Evolutionary conservation across 768 basidiomycete genomes (phyloP), one percentile per base, ranked within the genome.

Genomic region (Kwoniella newhampshirensis): DNA sequence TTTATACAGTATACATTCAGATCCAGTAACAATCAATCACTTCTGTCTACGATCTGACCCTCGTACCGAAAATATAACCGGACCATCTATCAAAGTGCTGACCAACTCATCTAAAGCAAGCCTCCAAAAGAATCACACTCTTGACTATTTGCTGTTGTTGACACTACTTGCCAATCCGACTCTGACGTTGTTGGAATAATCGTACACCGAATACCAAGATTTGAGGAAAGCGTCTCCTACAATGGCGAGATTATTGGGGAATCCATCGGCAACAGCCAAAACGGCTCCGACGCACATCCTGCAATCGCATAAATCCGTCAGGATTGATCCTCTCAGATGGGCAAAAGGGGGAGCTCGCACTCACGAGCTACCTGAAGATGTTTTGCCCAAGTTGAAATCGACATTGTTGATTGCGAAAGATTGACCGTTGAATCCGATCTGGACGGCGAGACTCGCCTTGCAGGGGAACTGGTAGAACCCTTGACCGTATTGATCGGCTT

Each of bases 171-270:
- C 79, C 55, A 87, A 82, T 2, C 86, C 86, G 3, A 87, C 80
- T 40, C 84, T 78, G 4, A 71, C 81, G 0, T 77, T 79, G 28
- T 82, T 78, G 4, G 81, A 78, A 57, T 85, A 84, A 71, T 86
- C 86, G 64, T 81, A 87, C 23, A 81, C 77, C 4, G 82, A 78
- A 66, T 86, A 84, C 82, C 84, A 87, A 9, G 83, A 85, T 76
- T 87, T 87, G 43, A 86, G 68, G 66, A 87, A 86, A 63, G 80
- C 81, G 68, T 82, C 85, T 1, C 84, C 86, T 51, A 87, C 78
- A 71, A 87, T 83, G 13, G 82, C 81, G 23, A 87, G 75, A 67
- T 83, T 77, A 30, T 77, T 52, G 15, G 84, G 81, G 67, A 85
- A 80, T 13, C 78, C 76, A 57, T 77, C 70, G 8, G 75, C 80